Evolutionary conservation across 2,329 filamentous ascomycete species (phyloP).

Genomic region (Diplodia scrobiculata): DNA sequence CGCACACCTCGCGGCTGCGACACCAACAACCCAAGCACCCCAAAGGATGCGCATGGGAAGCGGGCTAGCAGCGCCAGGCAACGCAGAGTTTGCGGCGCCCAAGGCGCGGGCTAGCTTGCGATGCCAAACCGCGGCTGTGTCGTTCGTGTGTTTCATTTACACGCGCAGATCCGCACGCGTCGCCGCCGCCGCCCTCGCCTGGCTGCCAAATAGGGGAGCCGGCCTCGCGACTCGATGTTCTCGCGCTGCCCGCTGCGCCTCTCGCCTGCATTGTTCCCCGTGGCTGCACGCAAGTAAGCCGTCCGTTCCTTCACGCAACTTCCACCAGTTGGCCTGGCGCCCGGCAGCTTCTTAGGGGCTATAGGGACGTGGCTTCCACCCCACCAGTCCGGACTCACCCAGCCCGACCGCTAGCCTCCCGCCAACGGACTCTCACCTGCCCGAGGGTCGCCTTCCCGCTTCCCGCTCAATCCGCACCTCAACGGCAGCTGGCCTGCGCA

Average conservation of each 20-base stretch:
- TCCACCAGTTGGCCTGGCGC: slow-evolving; percentile 20
- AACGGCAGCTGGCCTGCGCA: slow-evolving; percentile 26
- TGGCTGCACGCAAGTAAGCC: slow-evolving; percentile 25
- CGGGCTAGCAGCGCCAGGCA: neutral
- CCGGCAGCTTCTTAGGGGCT: slow-evolving; percentile 11
- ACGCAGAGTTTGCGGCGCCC: neutral
- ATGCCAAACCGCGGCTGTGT: slow-evolving; percentile 28
- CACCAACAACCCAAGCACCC: slow-evolving; percentile 1
- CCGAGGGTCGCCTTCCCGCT: slow-evolving; percentile 16
- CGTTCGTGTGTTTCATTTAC: slow-evolving; percentile 28
- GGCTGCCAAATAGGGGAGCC: slow-evolving; percentile 27
- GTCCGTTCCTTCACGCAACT: slow-evolving; percentile 25
- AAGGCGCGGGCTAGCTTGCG: slow-evolving; percentile 6
- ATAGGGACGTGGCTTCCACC: slow-evolving; percentile 28
- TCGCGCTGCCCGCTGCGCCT: neutral
- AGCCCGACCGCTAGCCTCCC: slow-evolving; percentile 9
- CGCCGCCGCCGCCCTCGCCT: slow-evolving; percentile 13
- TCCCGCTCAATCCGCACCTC: slow-evolving; percentile 5
- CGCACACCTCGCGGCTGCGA: neutral
- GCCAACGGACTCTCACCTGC: slow-evolving; percentile 7
- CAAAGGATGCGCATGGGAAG: neutral
- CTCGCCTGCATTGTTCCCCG: slow-evolving; percentile 19
- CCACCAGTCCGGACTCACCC: slow-evolving; percentile 3
- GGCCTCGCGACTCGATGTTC: slow-evolving; percentile 18
- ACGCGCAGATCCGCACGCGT: slow-evolving; percentile 14